Evolutionary conservation across 192 early-diverging fungal species (phyloP).

Genomic region (Backusella australiensis): DNA sequence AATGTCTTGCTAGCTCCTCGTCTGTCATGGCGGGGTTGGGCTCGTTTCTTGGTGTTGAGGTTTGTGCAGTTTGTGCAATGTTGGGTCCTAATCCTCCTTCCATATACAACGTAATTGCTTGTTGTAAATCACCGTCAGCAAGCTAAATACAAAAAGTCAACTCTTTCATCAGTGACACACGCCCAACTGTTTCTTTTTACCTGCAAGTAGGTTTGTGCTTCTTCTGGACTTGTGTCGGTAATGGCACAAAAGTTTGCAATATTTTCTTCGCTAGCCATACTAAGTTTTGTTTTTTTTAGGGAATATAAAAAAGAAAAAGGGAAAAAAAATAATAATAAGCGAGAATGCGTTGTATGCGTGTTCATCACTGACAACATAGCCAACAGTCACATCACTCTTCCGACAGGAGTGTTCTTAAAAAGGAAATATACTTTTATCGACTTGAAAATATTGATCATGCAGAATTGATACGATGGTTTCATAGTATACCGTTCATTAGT

Average conservation of each 20-base stretch:
- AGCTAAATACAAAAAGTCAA: slow-evolving; percentile 50
- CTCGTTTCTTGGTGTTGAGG: slow-evolving; percentile 20
- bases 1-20: slow-evolving; percentile 49
- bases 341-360: background rate
- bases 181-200: slow-evolving; percentile 34
- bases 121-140: slow-evolving; percentile 69
- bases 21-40: slow-evolving; percentile 36
- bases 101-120: slow-evolving; percentile 79
- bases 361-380: background rate
- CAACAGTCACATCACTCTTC: background rate
- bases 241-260: slow-evolving; percentile 62
- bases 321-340: background rate
- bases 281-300: background rate
- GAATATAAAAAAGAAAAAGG: background rate
- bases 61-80: slow-evolving; percentile 23
- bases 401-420: background rate
- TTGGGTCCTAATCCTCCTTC: slow-evolving; percentile 64
- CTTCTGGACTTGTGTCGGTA: slow-evolving; percentile 71
- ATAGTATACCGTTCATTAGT: too few relatives aligned
- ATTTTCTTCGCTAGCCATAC: slow-evolving; percentile 16
- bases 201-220: slow-evolving; percentile 67
- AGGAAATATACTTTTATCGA: background rate
- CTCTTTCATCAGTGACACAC: background rate
- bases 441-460: background rate
- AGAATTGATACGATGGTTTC: too few relatives aligned